A percentile compares a stretch with the other conserved stretches of the same genome.
phyloP scores from a whole-genome alignment of 2,329 filamentous ascomycete species.

The Curvularia hawaiiensis region DNA sequence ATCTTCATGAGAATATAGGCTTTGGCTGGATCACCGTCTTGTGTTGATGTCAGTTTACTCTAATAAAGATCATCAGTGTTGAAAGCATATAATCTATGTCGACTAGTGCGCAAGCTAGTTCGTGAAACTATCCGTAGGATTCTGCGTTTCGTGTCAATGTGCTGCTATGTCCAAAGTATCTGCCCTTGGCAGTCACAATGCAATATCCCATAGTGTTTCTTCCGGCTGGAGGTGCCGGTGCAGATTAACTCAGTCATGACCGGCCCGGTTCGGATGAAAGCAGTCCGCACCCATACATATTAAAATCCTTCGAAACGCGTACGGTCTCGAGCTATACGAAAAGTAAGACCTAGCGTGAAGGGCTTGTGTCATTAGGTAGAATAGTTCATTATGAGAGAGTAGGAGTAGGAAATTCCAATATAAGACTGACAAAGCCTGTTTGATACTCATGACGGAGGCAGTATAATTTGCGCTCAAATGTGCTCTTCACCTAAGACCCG shows the following conservation, averaged over 20 bases:
- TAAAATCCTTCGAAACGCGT: not conserved
- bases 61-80: not conserved
- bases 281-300: not conserved
- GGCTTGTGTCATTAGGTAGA: not conserved
- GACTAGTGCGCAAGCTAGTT: not conserved
- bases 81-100: not conserved
- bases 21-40: not conserved
- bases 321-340: not conserved
- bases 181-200: not conserved
- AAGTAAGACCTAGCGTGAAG: not conserved
- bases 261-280: not conserved
- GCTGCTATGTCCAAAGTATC: not conserved
- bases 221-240: not conserved
- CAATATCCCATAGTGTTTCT: not conserved
- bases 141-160: not conserved
- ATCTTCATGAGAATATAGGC: not conserved
- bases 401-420: no score
- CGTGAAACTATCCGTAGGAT: not conserved
- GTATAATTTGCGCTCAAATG: not conserved
- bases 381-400: no score
- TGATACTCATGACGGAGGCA: not conserved
- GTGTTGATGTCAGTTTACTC: not conserved
- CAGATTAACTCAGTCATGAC: not conserved
- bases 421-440: not conserved
- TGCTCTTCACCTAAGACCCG: not conserved